phyloP scores from a whole-genome alignment of 2,329 filamentous ascomycete species.

The Ciborinia camelliae region DNA sequence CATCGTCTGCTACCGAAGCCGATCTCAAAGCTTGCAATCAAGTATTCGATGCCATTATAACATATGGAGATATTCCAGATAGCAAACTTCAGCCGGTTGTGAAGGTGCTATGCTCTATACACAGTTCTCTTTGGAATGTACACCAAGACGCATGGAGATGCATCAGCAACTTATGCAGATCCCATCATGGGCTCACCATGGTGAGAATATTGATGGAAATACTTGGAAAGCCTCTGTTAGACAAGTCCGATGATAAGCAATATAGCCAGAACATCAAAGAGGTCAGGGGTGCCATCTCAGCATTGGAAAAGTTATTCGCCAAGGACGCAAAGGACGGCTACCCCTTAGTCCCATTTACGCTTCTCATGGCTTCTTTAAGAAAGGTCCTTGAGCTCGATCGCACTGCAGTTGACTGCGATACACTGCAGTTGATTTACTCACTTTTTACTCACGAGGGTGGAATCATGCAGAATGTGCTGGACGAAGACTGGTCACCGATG shows the following conservation, averaged over 20 bases:
- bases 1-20: conserved; percentile 59
- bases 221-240: conserved; percentile 48
- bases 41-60: conserved; percentile 68
- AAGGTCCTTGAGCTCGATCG: conserved; percentile 44
- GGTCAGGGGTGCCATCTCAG: conserved; percentile 59
- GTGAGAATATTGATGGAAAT: conserved; percentile 63
- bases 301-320: conserved; percentile 60
- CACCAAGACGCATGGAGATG: conserved; percentile 67
- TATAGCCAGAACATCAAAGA: conserved; percentile 48
- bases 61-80: conserved; percentile 65
- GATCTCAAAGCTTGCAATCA: conserved; percentile 66
- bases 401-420: conserved; percentile 36
- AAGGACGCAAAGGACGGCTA: conserved; percentile 59
- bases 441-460: conserved; percentile 53
- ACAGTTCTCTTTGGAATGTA: conserved; percentile 59
- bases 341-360: conserved; percentile 55
- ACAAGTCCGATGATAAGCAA: conserved; percentile 46
- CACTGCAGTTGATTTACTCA: conserved; percentile 45
- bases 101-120: conserved; percentile 68
- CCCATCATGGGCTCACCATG: conserved; percentile 68
- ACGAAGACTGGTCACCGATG: conserved; percentile 63
- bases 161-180: conserved; percentile 66
- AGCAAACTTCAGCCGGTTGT: conserved; percentile 62
- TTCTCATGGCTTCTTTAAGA: conserved; percentile 56
- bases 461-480: conserved; percentile 55